These are phyloP conservation scores for Coemansia sp. DNA, from an alignment of 192 early-diverging fungal genomes.

Conservation along the genomic window DNA sequence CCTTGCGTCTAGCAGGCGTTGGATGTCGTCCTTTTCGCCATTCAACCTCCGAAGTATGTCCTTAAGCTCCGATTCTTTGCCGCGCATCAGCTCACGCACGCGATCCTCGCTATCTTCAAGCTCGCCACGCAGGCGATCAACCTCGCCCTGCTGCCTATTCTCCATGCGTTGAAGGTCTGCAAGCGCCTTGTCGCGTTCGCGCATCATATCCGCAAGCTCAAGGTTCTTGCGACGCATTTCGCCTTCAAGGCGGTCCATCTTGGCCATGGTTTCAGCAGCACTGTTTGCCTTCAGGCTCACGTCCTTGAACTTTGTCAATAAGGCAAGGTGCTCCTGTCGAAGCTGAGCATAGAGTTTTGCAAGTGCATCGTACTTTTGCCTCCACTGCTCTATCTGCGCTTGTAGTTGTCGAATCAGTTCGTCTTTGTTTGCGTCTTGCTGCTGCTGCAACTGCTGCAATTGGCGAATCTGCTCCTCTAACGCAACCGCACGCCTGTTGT, in stretches of 20 bases:
- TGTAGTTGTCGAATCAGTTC: constrained; percentile 82
- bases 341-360: constrained; percentile 98
- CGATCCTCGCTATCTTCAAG: constrained; percentile 76
- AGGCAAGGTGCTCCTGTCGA: constrained; percentile 92
- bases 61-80: constrained; percentile 83
- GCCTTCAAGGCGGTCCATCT: constrained; percentile 77
- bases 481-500: constrained; percentile 78
- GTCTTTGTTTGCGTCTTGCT: constrained; percentile 80
- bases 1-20: constrained; percentile 56
- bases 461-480: constrained; percentile 83
- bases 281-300: constrained; percentile 78
- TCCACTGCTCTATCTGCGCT: constrained; percentile 95
- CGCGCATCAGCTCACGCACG: constrained; percentile 73
- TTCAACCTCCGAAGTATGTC: constrained; percentile 80
- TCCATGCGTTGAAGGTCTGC: constrained; percentile 80
- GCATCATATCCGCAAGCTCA: constrained; percentile 85
- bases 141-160: constrained; percentile 80
- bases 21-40: constrained; percentile 80
- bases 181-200: constrained; percentile 84
- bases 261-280: constrained; percentile 81
- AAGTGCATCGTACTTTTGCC: constrained; percentile 95
- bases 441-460: constrained; percentile 67
- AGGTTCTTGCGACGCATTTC: constrained; percentile 75
- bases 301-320: constrained; percentile 88
- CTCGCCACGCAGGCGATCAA: constrained; percentile 76